These are phyloP conservation scores for Tylopilus vinaceipallidus DNA, from an alignment of 768 basidiomycete species.

Conservation along the genomic window DNA sequence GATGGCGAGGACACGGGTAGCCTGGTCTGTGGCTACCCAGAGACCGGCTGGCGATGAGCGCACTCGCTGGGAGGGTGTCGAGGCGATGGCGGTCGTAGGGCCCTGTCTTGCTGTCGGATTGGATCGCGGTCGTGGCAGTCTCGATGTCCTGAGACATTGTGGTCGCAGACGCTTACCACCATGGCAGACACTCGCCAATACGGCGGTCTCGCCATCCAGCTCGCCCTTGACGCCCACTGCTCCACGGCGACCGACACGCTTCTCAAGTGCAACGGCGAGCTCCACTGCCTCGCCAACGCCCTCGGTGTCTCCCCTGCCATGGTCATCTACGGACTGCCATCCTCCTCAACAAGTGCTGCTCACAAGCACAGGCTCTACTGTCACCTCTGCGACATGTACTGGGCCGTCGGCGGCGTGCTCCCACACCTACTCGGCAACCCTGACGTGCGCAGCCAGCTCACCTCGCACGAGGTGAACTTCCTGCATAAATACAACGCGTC, in stretches of 20 bases:
- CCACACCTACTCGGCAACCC: constrained; percentile 73
- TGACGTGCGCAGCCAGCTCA: constrained; percentile 69
- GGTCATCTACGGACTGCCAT: constrained; percentile 85
- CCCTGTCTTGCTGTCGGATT: constrained; percentile 77
- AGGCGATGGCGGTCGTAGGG: constrained; percentile 94
- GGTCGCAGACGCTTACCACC: constrained; percentile 27
- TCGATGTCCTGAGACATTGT: no score
- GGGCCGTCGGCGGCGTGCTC: constrained; percentile 83
- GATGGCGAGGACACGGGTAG: constrained; percentile 74
- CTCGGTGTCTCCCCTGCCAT: constrained; percentile 56
- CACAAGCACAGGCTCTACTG: constrained; percentile 83
- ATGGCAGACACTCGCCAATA: constrained; percentile 63
- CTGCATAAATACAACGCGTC: constrained; percentile 76
- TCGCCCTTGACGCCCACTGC: constrained; percentile 82
- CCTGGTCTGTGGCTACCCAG: constrained; percentile 93
- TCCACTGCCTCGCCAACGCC: constrained; percentile 54
- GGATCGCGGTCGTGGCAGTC: no score
- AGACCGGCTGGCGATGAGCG: constrained; percentile 41
- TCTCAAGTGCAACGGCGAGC: constrained; percentile 87
- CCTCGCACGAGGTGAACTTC: constrained; percentile 83
- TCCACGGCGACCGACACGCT: constrained; percentile 82
- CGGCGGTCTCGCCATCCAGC: constrained; percentile 84
- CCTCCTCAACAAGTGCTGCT: constrained; percentile 90
- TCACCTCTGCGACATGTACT: constrained; percentile 85
- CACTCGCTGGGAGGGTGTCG: constrained; percentile 21